Evolutionary conservation across 164 flowering plant genomes (phyloP), one percentile per base, ranked within the genome.

Genomic region (Vitis rotundifolia): DNA sequence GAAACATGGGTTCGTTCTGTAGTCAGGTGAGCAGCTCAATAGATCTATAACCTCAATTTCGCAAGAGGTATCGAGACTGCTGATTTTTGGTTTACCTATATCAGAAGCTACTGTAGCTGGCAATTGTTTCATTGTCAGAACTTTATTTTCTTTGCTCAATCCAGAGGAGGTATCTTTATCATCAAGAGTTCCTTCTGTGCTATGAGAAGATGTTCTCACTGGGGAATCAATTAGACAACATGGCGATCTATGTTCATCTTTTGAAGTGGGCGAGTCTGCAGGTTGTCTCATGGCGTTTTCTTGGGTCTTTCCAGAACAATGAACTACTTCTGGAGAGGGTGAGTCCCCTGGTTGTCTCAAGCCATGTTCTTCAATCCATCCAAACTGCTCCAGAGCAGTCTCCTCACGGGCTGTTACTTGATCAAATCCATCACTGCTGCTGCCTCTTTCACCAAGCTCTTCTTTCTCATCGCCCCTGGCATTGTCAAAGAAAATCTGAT

Each of bases 1-100:
- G 61, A 64, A 67, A 28, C 63, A 63, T 49, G 71, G 69, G 13
- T 63, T 65, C 14, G 18, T 68, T 73, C 71, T 74, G 76, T 78
- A 76, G 50, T 72, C 70, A 8, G 92, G 83, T 28, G 94, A 81
- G 10, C 93, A 92, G 0, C 89, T 83, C 59, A 76, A 68, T 70
- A 90, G 11, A 71, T 89, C 88, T 54, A 88, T 84, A n/a, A 89
- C 79, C 76, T 87, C 87, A 69, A 82, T 70, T 28, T 80, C 81
- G 16, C 68, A 68, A 53, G 80, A 54, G 62, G 37, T 10, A 58
- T 2, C 9, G 22, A 59, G 49, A 22, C 51, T 57, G 8, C 63
- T 67, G 28, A 26, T 28, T 49, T 19, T 52, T 26, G 22, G 67
- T 49, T 62, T 64, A 48, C 71, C 63, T 14, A 57, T 61, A 62